Evolutionary conservation across 768 basidiomycete genomes (phyloP).

Genomic region (Dioszegia crocea): DNA sequence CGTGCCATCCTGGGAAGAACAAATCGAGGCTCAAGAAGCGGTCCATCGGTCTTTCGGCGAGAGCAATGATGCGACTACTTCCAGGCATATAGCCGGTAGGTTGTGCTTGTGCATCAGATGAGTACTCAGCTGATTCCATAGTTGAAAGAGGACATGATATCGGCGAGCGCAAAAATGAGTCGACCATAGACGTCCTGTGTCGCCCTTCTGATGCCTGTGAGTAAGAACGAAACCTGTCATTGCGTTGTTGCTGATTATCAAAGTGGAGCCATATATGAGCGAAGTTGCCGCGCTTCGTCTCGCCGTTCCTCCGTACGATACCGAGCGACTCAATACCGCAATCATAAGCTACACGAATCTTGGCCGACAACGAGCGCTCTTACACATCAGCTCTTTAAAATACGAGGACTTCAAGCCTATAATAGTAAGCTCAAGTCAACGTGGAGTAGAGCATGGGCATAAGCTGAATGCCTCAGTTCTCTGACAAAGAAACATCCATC

Average conservation of each 20-base stretch:
- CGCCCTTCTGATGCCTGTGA: slow-evolving; percentile 33
- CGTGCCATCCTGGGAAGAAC: slow-evolving; percentile 54
- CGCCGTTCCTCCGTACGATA: slow-evolving; percentile 35
- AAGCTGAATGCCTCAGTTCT: slow-evolving; percentile 25
- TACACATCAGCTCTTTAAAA: slow-evolving; percentile 19
- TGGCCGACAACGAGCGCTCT: slow-evolving; percentile 19
- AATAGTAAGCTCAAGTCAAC: slow-evolving; percentile 16
- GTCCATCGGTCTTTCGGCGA: neutral
- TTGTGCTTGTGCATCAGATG: neutral
- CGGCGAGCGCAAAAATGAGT: slow-evolving; percentile 35
- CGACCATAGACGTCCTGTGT: slow-evolving; percentile 30
- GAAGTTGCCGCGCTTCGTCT: slow-evolving; percentile 24
- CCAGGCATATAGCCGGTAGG: slow-evolving; percentile 33
- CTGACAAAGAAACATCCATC: slow-evolving; percentile 30
- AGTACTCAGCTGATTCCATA: slow-evolving; percentile 1
- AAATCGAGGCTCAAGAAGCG: slow-evolving; percentile 18
- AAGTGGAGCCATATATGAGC: slow-evolving; percentile 33
- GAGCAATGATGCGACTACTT: slow-evolving; percentile 33
- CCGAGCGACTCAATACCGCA: slow-evolving; percentile 35
- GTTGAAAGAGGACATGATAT: slow-evolving; percentile 38
- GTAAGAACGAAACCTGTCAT: neutral
- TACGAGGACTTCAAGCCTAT: slow-evolving; percentile 35
- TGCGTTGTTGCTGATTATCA: slow-evolving; percentile 4
- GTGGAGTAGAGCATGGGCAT: neutral
- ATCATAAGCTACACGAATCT: slow-evolving; percentile 20